phyloP scores from a whole-genome alignment of 2,329 filamentous ascomycete genomes.

The Coniochaeta ligniaria region DNA sequence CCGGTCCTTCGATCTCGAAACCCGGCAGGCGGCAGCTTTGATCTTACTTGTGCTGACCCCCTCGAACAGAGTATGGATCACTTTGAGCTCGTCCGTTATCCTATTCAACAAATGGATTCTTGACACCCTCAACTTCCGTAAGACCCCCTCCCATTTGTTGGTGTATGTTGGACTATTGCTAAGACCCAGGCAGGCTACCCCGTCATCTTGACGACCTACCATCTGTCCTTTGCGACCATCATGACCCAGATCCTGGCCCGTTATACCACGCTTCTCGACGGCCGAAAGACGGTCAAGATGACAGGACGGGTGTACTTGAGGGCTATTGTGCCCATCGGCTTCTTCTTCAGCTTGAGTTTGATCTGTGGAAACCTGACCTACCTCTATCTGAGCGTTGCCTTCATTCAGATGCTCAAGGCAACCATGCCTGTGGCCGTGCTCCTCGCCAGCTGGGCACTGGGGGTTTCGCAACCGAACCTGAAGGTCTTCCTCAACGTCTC shows the following conservation, averaged over 20 bases:
- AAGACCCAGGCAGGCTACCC: constrained; percentile 47
- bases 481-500: constrained; percentile 90
- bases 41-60: not conserved
- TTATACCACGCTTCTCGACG: constrained; percentile 84
- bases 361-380: constrained; percentile 97
- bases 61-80: constrained; percentile 71
- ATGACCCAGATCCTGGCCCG: constrained; percentile 92
- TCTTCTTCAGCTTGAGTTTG: constrained; percentile 93
- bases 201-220: constrained; percentile 90
- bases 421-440: constrained; percentile 93
- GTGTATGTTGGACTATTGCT: constrained; percentile 12
- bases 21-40: not conserved
- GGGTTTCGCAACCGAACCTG: constrained; percentile 74
- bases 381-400: constrained; percentile 88
- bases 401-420: constrained; percentile 99
- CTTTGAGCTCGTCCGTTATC: constrained; percentile 87
- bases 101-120: constrained; percentile 99
- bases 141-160: constrained; percentile 24
- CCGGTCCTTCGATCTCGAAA: not conserved
- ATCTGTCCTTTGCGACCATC: constrained; percentile 84
- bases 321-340: constrained; percentile 87
- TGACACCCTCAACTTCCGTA: constrained; percentile 76
- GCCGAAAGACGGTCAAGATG: constrained; percentile 95
- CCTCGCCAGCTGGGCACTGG: constrained; percentile 80
- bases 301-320: constrained; percentile 87